Evolutionary conservation across 441 rosid species (phyloP).

Genomic region (Pelargonium exstipulatum): DNA sequence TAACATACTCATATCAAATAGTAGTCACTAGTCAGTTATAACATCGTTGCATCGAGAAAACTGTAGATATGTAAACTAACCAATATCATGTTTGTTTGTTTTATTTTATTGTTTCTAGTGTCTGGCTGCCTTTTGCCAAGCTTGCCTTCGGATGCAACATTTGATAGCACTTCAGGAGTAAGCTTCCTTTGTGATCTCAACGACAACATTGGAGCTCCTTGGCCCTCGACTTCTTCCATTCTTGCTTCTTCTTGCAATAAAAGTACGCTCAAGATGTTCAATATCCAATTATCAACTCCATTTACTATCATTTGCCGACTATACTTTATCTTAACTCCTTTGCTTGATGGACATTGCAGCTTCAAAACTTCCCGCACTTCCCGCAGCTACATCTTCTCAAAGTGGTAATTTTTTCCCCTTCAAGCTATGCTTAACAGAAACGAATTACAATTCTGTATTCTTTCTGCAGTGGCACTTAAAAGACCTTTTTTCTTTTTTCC

Average conservation of each 20-base stretch:
- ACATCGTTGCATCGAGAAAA: too few relatives aligned
- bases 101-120: slow-evolving; percentile 1
- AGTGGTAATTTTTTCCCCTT: slow-evolving; percentile 15
- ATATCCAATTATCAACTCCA: neutral
- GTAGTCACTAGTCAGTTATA: neutral
- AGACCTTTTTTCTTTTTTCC: neutral
- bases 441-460: neutral
- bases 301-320: neutral
- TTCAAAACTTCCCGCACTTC: slow-evolving; percentile 32
- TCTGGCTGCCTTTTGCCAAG: slow-evolving; percentile 40
- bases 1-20: neutral
- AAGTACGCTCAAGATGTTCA: slow-evolving; percentile 20
- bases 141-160: slow-evolving; percentile 34
- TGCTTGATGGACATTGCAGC: slow-evolving; percentile 25
- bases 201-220: slow-evolving; percentile 36
- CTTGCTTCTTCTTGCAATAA: slow-evolving; percentile 31
- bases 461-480: neutral
- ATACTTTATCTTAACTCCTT: neutral
- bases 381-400: slow-evolving; percentile 28
- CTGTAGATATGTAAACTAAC: neutral
- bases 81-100: neutral
- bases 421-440: neutral
- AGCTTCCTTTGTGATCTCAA: slow-evolving; percentile 38
- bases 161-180: slow-evolving; percentile 29
- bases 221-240: slow-evolving; percentile 31